Conservation (phyloP, 225 moss, liverwort and hornwort genomes). For the Polytrichum formosum region DNA sequence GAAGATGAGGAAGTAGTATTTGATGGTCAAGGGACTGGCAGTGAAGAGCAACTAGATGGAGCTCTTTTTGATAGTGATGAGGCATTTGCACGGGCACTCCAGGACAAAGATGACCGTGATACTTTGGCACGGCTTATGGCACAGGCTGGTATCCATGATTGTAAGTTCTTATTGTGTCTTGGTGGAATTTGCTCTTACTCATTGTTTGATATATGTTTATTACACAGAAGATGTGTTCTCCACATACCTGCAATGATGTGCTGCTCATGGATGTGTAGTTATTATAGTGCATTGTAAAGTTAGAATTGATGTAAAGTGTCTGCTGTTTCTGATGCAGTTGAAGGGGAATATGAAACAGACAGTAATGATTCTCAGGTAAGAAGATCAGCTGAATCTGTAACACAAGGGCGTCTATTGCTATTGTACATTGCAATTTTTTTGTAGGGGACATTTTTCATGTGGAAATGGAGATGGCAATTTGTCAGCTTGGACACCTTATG, state of each 20-base stretch:
- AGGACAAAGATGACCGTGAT: constrained; percentile 76
- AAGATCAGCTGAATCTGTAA: no score
- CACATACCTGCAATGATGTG: no score
- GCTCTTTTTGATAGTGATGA: constrained; percentile 71
- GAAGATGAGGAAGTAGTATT: constrained; percentile 37
- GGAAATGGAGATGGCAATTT: no score
- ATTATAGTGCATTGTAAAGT: neutral
- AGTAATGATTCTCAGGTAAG: constrained; percentile 70
- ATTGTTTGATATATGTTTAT: no score
- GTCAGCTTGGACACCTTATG: no score
- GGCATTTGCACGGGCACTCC: constrained; percentile 78
- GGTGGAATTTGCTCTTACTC: no score
- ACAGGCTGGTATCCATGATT: constrained; percentile 75
- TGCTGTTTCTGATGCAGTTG: constrained; percentile 42
- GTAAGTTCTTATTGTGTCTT: constrained; percentile 26
- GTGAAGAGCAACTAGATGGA: constrained; percentile 43
- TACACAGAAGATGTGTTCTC: no score
- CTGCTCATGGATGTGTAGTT: no score
- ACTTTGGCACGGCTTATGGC: constrained; percentile 78
- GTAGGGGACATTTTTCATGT: no score
- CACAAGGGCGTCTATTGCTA: no score
- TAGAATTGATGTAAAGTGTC: constrained; percentile 1
- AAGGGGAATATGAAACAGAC: constrained; percentile 63
- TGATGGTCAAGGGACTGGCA: constrained; percentile 24
- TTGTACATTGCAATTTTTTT: no score